phyloP scores from a whole-genome alignment of 2,329 filamentous ascomycete genomes.

The Cladosporium sphaerospermum region DNA sequence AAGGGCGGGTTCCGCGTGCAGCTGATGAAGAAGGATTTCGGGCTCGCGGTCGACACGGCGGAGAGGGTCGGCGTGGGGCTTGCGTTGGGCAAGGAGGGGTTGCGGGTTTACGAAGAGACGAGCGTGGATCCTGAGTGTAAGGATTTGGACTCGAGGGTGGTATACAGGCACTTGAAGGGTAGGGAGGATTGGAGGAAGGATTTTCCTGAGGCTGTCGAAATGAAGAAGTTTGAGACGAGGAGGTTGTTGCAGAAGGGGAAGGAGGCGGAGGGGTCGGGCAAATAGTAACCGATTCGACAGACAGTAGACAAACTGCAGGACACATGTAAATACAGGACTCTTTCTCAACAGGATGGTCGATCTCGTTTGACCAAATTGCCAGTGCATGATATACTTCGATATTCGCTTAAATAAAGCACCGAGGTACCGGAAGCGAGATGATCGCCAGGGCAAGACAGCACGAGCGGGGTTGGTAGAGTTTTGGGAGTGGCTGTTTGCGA shows the following conservation, averaged over 20 bases:
- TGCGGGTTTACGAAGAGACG: slow-evolving; percentile 48
- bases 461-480: slow-evolving; percentile 2
- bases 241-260: slow-evolving; percentile 19
- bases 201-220: slow-evolving; percentile 22
- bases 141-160: slow-evolving; percentile 52
- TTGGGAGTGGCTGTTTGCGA: slow-evolving; percentile 6
- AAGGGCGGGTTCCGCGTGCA: slow-evolving; percentile 53
- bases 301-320: neutral
- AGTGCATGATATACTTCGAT: too few relatives aligned
- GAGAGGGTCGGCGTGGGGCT: slow-evolving; percentile 45
- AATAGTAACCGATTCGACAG: neutral
- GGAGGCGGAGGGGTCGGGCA: slow-evolving; percentile 13
- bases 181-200: slow-evolving; percentile 43
- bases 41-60: slow-evolving; percentile 51
- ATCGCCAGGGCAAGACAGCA: neutral
- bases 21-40: slow-evolving; percentile 55
- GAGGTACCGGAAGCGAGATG: neutral
- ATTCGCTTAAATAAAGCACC: too few relatives aligned
- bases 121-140: slow-evolving; percentile 46
- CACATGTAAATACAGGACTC: too few relatives aligned
- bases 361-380: too few relatives aligned
- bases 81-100: slow-evolving; percentile 44
- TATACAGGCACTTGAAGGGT: slow-evolving; percentile 52
- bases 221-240: slow-evolving; percentile 26
- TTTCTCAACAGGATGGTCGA: too few relatives aligned